Conservation (phyloP, 1,284 basidiomycete species). For the Heterobasidion irregulare region DNA sequence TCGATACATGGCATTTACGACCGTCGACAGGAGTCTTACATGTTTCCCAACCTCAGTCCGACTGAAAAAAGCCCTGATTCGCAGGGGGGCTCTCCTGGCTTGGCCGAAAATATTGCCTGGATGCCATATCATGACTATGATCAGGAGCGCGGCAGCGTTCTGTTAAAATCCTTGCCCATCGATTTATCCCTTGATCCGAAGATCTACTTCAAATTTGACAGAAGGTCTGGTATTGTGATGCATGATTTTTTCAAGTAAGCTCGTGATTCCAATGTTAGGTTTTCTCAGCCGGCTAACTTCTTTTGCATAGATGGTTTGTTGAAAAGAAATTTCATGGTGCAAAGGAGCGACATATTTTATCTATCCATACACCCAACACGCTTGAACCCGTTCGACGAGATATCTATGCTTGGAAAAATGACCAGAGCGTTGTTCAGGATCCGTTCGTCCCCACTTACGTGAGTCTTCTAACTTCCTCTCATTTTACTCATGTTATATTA, state of each 20-base stretch:
- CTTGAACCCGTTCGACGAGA: background rate
- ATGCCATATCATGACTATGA: no score
- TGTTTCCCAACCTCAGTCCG: no score
- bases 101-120: no score
- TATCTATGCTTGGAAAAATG: background rate
- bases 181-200: background rate
- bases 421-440: constrained; percentile 8
- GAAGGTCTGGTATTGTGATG: background rate
- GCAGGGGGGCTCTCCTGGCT: no score
- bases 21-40: background rate
- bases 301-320: no score
- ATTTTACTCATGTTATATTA: background rate
- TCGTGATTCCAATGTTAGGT: background rate
- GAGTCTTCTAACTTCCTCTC: background rate
- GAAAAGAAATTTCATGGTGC: no score
- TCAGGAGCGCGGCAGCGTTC: no score
- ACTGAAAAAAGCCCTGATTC: no score
- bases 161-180: background rate
- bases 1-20: background rate
- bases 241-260: background rate
- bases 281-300: background rate
- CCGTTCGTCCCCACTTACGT: constrained; percentile 12
- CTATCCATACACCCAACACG: background rate
- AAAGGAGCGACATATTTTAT: background rate
- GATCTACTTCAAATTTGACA: background rate